Evolutionary conservation across 768 basidiomycete species (phyloP), one percentile per base, ranked within the genome.

Genomic region (Suillus subaureus): DNA sequence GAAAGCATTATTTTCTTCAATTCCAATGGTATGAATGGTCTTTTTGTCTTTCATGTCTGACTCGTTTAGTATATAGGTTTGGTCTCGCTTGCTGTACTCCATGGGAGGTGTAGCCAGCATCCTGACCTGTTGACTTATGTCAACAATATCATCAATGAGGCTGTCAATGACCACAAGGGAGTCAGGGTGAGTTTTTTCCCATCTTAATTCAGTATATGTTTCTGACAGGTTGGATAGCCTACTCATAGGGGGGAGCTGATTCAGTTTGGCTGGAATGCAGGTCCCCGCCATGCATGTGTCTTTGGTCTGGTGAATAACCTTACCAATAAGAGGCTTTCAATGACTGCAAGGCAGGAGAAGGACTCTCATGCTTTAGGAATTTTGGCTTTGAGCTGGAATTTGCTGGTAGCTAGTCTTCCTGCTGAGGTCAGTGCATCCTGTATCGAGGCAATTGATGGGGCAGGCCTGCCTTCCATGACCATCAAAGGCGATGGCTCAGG

Each of bases 251-350:
- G 62, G 33, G 31, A 31, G 12, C 62, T 33, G n/a, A 37, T 63
- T 6, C 37, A 37, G 62, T 58, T 51, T 1, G 12, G 47, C 23
- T 26, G 23, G 47, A 49, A 49, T 49, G 23, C 47, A 16, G 51
- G 51, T 18, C 39, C 62, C 37, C 4, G 31, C 26, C 62, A 63
- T 33, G 28, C 51, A 5, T 9, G 8, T n/a, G 45, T 63, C n/a
- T 63, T 63, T 55, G 51, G 62, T n/a, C 51, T 63, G 23, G 62
- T 63, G 23, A 33, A 47, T 4, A 63, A 63, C 35, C 21, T 63
- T 12, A n/a, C n/a, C 28, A 55, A 13, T 31, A 63, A 37, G 18
- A 57, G 4, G 9, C 49, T 39, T 9, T 1, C 23, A 1, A 49
- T 49, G 47, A 13, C 47, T 49, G 12, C 11, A 6, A 49, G 47